Conservation (phyloP, 1,284 basidiomycete genomes). For the Melampsora americana region DNA sequence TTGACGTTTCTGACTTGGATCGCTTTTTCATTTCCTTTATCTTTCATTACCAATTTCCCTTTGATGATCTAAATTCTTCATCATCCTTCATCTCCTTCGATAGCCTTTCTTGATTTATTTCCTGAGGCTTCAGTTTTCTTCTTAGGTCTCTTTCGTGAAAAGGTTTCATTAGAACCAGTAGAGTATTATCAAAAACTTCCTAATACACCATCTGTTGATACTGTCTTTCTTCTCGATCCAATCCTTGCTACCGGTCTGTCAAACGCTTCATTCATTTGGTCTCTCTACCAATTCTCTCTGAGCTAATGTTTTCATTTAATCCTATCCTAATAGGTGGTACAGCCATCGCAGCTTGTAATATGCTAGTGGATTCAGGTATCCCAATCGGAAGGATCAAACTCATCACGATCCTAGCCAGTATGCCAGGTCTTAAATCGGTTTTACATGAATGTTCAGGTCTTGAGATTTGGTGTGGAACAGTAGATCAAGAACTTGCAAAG, state of each 20-base stretch:
- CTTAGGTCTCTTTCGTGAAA: slow-evolving; percentile 84
- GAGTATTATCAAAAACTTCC: slow-evolving; percentile 97
- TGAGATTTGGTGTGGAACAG: slow-evolving; percentile 61
- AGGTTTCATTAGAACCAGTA: slow-evolving; percentile 81
- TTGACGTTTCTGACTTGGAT: not conserved
- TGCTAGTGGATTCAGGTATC: slow-evolving; percentile 53
- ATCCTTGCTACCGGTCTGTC: slow-evolving; percentile 76
- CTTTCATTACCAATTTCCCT: no score
- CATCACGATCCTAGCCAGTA: slow-evolving; percentile 74
- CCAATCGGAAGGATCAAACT: slow-evolving; percentile 67
- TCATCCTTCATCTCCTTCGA: not conserved
- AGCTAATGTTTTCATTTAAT: slow-evolving; percentile 19
- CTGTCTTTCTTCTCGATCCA: slow-evolving; percentile 78
- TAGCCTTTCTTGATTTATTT: slow-evolving; percentile 69
- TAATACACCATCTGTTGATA: slow-evolving; percentile 69
- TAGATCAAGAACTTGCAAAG: slow-evolving; percentile 50
- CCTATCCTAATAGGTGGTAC: slow-evolving; percentile 6
- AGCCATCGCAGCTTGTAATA: slow-evolving; percentile 49
- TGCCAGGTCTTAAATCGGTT: slow-evolving; percentile 70
- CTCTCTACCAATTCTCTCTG: no score
- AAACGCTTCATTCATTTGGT: not conserved
- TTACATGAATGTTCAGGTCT: slow-evolving; percentile 69
- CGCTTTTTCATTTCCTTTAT: not conserved
- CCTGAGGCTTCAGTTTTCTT: slow-evolving; percentile 85
- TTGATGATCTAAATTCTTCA: no score